phyloP scores from a whole-genome alignment of 768 basidiomycete genomes.

The Podaxis sp. region DNA sequence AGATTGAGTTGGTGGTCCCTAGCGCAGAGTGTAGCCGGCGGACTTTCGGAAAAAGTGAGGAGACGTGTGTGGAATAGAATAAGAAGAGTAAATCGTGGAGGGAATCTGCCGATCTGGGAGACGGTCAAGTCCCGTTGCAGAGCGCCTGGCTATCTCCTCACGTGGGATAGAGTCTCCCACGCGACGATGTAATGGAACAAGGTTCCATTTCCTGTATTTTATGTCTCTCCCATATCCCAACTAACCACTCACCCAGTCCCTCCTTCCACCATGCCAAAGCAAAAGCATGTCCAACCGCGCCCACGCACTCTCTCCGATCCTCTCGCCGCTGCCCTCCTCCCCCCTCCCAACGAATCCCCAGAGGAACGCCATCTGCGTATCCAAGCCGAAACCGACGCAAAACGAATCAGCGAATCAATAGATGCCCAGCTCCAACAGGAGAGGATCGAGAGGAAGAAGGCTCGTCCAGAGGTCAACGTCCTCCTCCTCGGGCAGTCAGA shows the following conservation, averaged over 20 bases:
- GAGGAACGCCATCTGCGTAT: constrained; percentile 65
- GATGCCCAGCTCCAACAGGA: constrained; percentile 77
- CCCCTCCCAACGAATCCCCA: constrained; percentile 71
- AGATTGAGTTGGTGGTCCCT: neutral
- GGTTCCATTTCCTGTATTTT: constrained; percentile 6
- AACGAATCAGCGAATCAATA: constrained; percentile 71
- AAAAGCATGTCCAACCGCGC: constrained; percentile 30
- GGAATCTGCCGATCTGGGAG: constrained; percentile 10
- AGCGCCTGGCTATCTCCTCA: constrained; percentile 1
- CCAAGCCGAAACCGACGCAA: constrained; percentile 67
- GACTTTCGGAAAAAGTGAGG: constrained; percentile 10
- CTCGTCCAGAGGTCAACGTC: constrained; percentile 67
- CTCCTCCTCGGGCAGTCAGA: constrained; percentile 86
- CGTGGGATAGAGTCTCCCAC: constrained; percentile 8
- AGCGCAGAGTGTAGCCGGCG: neutral
- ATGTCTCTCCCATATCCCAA: constrained; percentile 16
- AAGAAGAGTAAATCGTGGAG: neutral
- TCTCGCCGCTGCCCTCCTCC: constrained; percentile 61
- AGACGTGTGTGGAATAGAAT: neutral
- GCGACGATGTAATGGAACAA: neutral
- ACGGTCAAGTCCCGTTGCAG: neutral
- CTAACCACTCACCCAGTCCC: constrained; percentile 22
- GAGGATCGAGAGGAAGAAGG: constrained; percentile 54
- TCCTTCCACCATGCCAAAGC: constrained; percentile 37
- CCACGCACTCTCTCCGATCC: constrained; percentile 63